Conservation (phyloP, 1,284 basidiomycete species). For the Ganoderma multipileum region DNA sequence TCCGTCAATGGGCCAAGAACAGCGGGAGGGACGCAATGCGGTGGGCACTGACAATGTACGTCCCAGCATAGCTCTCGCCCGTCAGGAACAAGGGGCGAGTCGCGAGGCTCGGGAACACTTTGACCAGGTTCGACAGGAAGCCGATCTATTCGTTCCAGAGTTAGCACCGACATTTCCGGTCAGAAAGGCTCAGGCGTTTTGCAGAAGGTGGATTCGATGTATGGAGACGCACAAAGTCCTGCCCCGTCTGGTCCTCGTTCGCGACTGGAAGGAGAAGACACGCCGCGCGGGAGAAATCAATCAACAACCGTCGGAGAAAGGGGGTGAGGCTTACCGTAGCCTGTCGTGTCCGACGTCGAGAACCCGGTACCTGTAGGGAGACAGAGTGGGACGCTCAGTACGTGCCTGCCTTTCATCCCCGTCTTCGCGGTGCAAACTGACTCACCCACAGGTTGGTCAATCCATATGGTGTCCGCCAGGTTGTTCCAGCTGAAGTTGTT, state of each 20-base stretch:
- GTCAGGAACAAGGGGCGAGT: constrained; percentile 39
- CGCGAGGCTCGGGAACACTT: constrained; percentile 39
- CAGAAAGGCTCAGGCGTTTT: constrained; percentile 7
- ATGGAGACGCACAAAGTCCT: constrained; percentile 64
- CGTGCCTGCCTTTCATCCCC: constrained; percentile 8
- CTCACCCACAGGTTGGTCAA: constrained; percentile 68
- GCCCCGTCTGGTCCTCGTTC: constrained; percentile 70
- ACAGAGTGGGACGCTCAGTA: constrained; percentile 7
- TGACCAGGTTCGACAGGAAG: constrained; percentile 37
- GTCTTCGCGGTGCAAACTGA: neutral
- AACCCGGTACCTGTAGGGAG: constrained; percentile 59
- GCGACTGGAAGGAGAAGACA: constrained; percentile 46
- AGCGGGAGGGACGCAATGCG: neutral
- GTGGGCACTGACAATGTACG: constrained; percentile 44
- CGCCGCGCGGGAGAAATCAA: neutral
- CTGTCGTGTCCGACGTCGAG: constrained; percentile 64
- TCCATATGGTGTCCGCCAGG: constrained; percentile 70
- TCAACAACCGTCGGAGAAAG: neutral
- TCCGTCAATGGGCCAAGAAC: neutral
- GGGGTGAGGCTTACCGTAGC: constrained; percentile 18
- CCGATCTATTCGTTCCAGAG: constrained; percentile 25
- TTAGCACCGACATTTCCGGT: constrained; percentile 8
- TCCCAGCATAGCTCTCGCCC: constrained; percentile 42
- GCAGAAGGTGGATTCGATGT: neutral
- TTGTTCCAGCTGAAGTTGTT: constrained; percentile 67